Evolutionary conservation across 2,329 filamentous ascomycete genomes (phyloP).

Genomic region (Fusarium odoratissimum): DNA sequence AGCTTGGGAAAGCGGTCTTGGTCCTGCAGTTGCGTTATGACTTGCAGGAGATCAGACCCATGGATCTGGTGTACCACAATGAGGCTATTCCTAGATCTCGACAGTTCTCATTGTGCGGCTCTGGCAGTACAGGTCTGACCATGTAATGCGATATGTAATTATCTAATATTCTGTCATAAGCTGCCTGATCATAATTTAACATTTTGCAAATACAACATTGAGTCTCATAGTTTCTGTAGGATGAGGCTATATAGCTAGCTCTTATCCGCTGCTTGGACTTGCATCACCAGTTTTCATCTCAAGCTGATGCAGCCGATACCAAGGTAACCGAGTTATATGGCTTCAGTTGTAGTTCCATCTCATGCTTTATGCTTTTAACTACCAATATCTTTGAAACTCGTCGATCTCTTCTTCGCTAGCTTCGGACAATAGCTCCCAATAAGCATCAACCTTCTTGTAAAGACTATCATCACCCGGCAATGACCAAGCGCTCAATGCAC

Average conservation of each 20-base stretch:
- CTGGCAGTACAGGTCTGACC: background rate
- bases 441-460: background rate
- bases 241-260: background rate
- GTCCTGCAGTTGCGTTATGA: background rate
- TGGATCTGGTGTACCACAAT: background rate
- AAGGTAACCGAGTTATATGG: background rate
- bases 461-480: background rate
- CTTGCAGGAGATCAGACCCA: constrained; percentile 5
- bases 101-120: background rate
- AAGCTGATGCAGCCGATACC: background rate
- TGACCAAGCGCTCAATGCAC: background rate
- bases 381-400: background rate
- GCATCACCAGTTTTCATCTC: background rate
- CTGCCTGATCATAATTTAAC: fast-evolving
- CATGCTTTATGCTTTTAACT: background rate
- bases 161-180: no score
- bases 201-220: background rate
- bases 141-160: background rate
- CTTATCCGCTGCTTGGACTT: background rate
- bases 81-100: background rate
- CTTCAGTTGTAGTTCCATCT: background rate
- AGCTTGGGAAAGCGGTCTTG: background rate
- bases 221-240: background rate
- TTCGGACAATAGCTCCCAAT: background rate
- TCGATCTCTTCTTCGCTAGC: background rate